phyloP scores from a whole-genome alignment of 345 rosid genomes.

The Gossypium mustelinum region DNA sequence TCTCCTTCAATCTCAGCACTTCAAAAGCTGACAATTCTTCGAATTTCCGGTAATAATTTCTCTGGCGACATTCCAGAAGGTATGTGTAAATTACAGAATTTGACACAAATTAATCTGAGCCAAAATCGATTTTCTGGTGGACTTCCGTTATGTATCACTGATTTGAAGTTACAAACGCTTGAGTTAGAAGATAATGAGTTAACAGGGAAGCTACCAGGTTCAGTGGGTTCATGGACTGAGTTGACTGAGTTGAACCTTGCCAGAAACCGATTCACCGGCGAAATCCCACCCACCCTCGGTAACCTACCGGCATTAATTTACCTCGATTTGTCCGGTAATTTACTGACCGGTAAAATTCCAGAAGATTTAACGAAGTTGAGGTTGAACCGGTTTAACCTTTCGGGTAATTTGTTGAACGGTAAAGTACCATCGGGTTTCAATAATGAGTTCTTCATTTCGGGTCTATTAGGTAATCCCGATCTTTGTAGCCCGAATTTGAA shows the following conservation, averaged over 20 bases:
- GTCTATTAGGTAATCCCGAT: slow-evolving; percentile 60
- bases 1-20: slow-evolving; percentile 39
- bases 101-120: slow-evolving; percentile 40
- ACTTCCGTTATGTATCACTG: slow-evolving; percentile 45
- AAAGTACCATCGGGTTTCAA: slow-evolving; percentile 49
- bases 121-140: slow-evolving; percentile 39
- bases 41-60: slow-evolving; percentile 48
- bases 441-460: slow-evolving; percentile 17
- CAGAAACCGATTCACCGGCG: slow-evolving; percentile 43
- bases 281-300: slow-evolving; percentile 56
- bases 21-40: slow-evolving; percentile 22
- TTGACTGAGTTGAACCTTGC: slow-evolving; percentile 53
- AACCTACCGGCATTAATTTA: slow-evolving; percentile 41
- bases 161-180: slow-evolving; percentile 46
- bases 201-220: slow-evolving; percentile 47
- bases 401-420: slow-evolving; percentile 49
- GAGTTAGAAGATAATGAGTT: slow-evolving; percentile 49
- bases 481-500: slow-evolving; percentile 53
- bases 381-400: slow-evolving; percentile 54
- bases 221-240: slow-evolving; percentile 39
- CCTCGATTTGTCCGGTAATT: slow-evolving; percentile 61
- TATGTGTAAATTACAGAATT: slow-evolving; percentile 34
- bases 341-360: slow-evolving; percentile 55
- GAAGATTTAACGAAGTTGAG: slow-evolving; percentile 39
- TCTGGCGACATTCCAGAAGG: slow-evolving; percentile 44